Evolutionary conservation across 345 rosid species (phyloP).

Genomic region (Triadica sebifera): DNA sequence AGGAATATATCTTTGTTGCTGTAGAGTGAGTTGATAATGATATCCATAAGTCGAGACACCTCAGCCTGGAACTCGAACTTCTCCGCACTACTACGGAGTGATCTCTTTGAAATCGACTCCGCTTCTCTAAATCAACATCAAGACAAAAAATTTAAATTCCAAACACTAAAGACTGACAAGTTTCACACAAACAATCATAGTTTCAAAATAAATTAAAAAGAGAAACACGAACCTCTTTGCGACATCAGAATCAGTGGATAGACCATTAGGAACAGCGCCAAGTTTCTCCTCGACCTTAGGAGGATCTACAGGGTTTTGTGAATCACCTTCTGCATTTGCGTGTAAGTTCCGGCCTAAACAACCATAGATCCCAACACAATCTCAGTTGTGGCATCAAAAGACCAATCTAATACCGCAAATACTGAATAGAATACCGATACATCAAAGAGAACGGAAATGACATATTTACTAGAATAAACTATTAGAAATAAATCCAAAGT

Average conservation of each 20-base stretch:
- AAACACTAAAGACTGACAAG: neutral
- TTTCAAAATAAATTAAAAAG: neutral
- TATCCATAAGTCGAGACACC: constrained; percentile 99
- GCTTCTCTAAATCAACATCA: constrained; percentile 54
- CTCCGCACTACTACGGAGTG: constrained; percentile 81
- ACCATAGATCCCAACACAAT: constrained; percentile 28
- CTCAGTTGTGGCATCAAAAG: neutral
- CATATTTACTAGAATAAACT: neutral
- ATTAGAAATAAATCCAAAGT: neutral
- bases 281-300: constrained; percentile 93
- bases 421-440: too few relatives aligned
- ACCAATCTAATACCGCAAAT: neutral
- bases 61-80: constrained; percentile 99
- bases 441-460: neutral
- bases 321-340: constrained; percentile 72
- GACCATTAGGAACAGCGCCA: constrained; percentile 85
- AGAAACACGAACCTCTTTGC: constrained; percentile 59
- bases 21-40: constrained; percentile 92
- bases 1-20: constrained; percentile 98
- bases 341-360: constrained; percentile 65
- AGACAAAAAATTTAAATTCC: neutral
- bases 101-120: constrained; percentile 86
- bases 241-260: constrained; percentile 91
- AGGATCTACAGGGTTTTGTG: constrained; percentile 61
- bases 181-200: neutral